These are phyloP conservation scores for Plectosphaerella cucumerina DNA, from an alignment of 2,329 filamentous ascomycete genomes.

Conservation along the genomic window DNA sequence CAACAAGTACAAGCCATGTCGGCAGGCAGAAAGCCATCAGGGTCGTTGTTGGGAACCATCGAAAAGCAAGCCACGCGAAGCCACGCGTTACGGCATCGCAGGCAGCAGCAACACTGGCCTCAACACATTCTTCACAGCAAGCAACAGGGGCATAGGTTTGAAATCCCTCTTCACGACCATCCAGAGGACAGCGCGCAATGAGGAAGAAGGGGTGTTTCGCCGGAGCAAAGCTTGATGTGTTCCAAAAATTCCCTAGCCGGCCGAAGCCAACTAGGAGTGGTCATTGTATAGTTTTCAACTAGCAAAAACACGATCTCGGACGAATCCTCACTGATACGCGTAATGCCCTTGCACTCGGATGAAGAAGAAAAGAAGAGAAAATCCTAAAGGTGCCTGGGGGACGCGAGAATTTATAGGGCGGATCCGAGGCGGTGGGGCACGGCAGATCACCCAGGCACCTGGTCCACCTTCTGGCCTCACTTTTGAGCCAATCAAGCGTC, in stretches of 20 bases:
- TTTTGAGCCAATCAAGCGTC: no score
- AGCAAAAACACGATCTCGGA: slow-evolving; percentile 87
- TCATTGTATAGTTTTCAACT: slow-evolving; percentile 84
- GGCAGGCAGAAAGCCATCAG: no score
- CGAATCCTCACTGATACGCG: slow-evolving; percentile 81
- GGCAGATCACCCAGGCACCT: slow-evolving; percentile 4
- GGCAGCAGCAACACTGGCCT: no score
- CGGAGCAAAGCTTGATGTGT: slow-evolving; percentile 27
- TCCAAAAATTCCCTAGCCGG: slow-evolving; percentile 79
- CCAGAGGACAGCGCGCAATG: background rate
- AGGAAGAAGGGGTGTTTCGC: background rate
- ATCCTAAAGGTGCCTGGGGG: background rate
- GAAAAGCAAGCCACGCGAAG: no score
- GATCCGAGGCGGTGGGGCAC: background rate
- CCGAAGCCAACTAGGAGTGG: slow-evolving; percentile 67
- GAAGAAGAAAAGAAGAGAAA: slow-evolving; percentile 37
- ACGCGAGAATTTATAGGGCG: background rate
- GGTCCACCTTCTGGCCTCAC: no score
- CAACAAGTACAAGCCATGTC: no score
- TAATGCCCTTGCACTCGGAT: slow-evolving; percentile 74
- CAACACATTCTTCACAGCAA: no score
- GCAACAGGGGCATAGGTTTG: no score
- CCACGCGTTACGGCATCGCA: no score
- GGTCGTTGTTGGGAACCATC: no score
- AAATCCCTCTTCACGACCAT: background rate